phyloP scores from a whole-genome alignment of 176 grass and related monocot species.

The Aegilops longissima region DNA sequence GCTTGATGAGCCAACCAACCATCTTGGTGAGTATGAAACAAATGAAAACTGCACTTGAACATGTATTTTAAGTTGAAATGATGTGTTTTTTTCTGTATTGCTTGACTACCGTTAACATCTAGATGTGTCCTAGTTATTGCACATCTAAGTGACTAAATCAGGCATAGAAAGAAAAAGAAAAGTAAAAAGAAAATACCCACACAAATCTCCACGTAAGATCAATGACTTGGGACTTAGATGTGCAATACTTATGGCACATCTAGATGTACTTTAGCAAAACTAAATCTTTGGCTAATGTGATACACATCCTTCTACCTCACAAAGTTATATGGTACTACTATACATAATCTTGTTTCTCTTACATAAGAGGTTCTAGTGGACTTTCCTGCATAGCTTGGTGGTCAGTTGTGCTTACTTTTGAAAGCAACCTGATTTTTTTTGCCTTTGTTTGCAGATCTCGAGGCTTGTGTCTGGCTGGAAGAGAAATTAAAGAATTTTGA shows the following conservation, averaged over 20 bases:
- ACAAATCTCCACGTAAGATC: too few relatives aligned
- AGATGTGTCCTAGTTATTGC: too few relatives aligned
- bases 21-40: constrained; percentile 68
- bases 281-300: not conserved
- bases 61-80: not conserved
- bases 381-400: not conserved
- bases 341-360: not conserved
- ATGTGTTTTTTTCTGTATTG: not conserved
- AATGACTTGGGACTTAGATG: too few relatives aligned
- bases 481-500: constrained; percentile 86
- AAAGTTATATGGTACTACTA: not conserved
- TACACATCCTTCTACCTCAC: not conserved
- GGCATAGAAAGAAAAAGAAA: too few relatives aligned
- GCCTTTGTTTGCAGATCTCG: constrained; percentile 64
- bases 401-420: not conserved
- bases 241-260: too few relatives aligned
- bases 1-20: constrained; percentile 95
- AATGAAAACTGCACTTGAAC: not conserved
- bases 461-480: constrained; percentile 96
- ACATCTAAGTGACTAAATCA: too few relatives aligned
- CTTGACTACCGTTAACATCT: not conserved
- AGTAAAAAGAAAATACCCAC: too few relatives aligned
- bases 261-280: too few relatives aligned
- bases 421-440: constrained; percentile 5
- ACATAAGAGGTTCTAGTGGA: not conserved